Evolutionary conservation across 257 asterid genomes (phyloP), one percentile per base, ranked within the genome.

Genomic region (Solanum piurae): DNA sequence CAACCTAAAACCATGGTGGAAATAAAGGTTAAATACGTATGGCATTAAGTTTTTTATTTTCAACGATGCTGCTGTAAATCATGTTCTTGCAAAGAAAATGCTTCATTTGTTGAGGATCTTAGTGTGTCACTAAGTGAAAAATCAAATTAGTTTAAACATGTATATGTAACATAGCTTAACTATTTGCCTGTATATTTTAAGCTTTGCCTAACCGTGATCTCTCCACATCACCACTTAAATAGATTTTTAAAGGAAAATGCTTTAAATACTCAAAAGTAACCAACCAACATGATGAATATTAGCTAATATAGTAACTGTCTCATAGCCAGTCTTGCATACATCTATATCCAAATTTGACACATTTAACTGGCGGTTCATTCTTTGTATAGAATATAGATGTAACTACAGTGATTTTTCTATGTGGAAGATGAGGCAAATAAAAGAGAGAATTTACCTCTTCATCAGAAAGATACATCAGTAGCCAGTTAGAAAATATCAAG

Each of bases 401-500:
- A 82, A 82, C 44, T 31, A 3, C 10, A 49, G 44, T 9, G 38
- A 29, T 40, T 82, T 52, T 38, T 23, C 58, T 14, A 69, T 80
- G 86, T 52, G 72, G 14, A 86, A 31, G 18, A 34, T 27, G 34
- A 31, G 36, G 74, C 75, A 42, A 85, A 86, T 34, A 42, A 21
- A 46, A 73, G 16, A 58, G 84, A 58, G 89, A n/a, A 42, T 18
- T 89, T 42, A 95, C 99, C 98, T 97, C 99, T 36, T 90, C 82
- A 87, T 97, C 99, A 4, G 99, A 95, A 91, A 97, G 99, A 88
- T 97, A 96, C 99, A 97, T 97, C 94, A 97, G 85, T 83, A 97
- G 93, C 99, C 99, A 96, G 90, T 96, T 96, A 7, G 99, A 96
- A 77, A 97, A 97, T 88, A 97, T 93, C 89, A 97, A 66, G 86